A percentile compares a stretch with the other conserved stretches of the same genome.
These are phyloP conservation scores for Crithidia brevicula DNA, from an alignment of 208 protist genomes.

Conservation along the genomic window DNA sequence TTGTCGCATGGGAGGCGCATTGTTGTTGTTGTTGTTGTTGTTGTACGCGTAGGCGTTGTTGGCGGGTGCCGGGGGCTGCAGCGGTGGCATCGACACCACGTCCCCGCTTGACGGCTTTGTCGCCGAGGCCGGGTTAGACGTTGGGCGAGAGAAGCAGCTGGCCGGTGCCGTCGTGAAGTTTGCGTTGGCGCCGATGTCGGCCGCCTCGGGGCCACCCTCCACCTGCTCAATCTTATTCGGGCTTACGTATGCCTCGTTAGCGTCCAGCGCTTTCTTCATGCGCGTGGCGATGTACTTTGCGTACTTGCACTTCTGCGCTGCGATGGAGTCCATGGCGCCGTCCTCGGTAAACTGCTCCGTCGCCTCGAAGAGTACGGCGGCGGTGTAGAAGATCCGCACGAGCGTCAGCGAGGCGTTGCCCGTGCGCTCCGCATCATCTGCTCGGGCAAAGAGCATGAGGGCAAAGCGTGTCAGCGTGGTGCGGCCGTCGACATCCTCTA, in stretches of 20 bases:
- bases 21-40: background rate
- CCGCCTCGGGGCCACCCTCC: constrained; percentile 13
- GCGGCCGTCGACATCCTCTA: constrained; percentile 53
- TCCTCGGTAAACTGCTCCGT: constrained; percentile 80
- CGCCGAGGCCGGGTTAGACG: background rate
- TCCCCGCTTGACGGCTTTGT: background rate
- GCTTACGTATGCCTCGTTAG: constrained; percentile 53
- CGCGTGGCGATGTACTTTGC: constrained; percentile 75
- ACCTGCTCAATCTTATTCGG: constrained; percentile 44
- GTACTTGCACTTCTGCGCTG: constrained; percentile 75
- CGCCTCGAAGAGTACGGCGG: constrained; percentile 74
- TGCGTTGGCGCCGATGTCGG: background rate
- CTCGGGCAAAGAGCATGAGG: constrained; percentile 74
- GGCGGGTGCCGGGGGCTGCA: background rate
- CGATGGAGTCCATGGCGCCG: constrained; percentile 61
- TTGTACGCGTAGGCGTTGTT: background rate
- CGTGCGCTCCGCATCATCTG: constrained; percentile 78
- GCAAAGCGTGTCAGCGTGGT: constrained; percentile 67
- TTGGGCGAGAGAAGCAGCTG: constrained; percentile 16
- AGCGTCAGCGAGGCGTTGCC: constrained; percentile 49
- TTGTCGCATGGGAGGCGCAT: background rate
- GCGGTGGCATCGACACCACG: background rate
- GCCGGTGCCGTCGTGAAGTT: constrained; percentile 19
- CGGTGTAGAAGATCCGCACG: constrained; percentile 74
- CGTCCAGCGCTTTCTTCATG: constrained; percentile 78